phyloP scores from a whole-genome alignment of 139 green algal species.

The Haematococcus sp. region DNA sequence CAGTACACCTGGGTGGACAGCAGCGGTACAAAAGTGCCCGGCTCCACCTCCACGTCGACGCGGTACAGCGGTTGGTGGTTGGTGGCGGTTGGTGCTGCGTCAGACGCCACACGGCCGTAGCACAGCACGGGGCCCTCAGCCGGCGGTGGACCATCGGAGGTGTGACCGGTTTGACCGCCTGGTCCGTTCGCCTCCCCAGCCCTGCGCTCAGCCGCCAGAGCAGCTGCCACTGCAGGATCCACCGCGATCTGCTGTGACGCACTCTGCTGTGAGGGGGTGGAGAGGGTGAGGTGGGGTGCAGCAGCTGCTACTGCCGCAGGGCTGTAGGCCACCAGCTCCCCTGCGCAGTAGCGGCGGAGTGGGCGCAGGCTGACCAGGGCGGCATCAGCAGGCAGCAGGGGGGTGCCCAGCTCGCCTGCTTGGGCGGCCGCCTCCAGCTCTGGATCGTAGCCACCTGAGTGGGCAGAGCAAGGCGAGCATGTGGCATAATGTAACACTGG shows the following conservation, averaged over 20 bases:
- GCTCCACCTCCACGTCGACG: conserved; percentile 45
- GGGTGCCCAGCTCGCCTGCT: conserved; percentile 39
- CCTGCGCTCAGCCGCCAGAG: conserved; percentile 9
- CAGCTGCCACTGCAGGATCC: conserved; percentile 5
- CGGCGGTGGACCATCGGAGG: background rate
- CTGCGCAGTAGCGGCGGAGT: conserved; percentile 44
- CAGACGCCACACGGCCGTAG: conserved; percentile 52
- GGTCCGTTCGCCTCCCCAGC: background rate
- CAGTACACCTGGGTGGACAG: conserved; percentile 48
- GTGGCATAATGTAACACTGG: no score
- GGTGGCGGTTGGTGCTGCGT: conserved; percentile 26
- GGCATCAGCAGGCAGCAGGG: conserved; percentile 43
- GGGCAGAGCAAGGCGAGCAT: background rate
- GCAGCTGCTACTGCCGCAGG: background rate
- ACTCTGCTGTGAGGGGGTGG: background rate
- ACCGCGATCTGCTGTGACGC: background rate
- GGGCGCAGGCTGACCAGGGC: conserved; percentile 52
- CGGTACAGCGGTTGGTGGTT: conserved; percentile 33
- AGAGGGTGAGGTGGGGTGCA: background rate
- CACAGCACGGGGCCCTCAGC: background rate
- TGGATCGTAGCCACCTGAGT: conserved; percentile 32
- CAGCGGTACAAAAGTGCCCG: conserved; percentile 34
- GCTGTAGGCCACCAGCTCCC: conserved; percentile 39
- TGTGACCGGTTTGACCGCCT: background rate
- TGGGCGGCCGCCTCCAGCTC: conserved; percentile 28